Base-by-base conservation (phyloP, 148 eudicot genomes). In the Nepenthes gracilis region DNA sequence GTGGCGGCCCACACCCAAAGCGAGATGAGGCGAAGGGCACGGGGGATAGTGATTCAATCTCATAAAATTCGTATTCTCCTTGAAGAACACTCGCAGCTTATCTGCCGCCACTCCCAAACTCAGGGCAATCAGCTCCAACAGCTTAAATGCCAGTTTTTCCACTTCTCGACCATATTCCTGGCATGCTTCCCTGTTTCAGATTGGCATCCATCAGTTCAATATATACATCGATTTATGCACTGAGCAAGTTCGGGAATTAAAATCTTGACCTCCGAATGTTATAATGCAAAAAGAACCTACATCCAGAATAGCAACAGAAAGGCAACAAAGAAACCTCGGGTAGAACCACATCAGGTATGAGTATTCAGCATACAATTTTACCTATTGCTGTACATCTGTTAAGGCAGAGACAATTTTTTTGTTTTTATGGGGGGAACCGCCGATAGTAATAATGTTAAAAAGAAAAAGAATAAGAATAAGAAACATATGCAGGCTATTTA, bases 1-100 rank as follows among this genome's bases (percentile, higher is more conserved):
- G 76, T 91, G 97, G 4, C 84, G 76, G 2, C 86, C 86, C 15
- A 85, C 76, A 1, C 90, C 96, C 9, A 91, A 81, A 33, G 87
- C 86, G 8, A 76, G 65, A 15, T 81, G 64, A 48, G 96, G 93
- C 32, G 59, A 55, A 1, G 87, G 93, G 70, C 97, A 87, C 2
- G 82, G 69, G 0, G 87, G 80, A 52, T 87, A 91, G 81, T 85
- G 64, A 65, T 87, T 83, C 45, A 91, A 76, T 59, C 93, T 54
- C 14, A 83, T 62, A 9, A 75, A 75, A 62, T 74, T 75, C 4
- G 83, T 72, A 1, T 78, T 85, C 13, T 82, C 74, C 13, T 78
- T 38, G 62, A 86, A 82, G 55, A 54, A 81, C 6, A 63, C 73
- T 33, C 62, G 54, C 9, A 90, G 63, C 15, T 11, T 11, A 49